Conservation (phyloP, 805 yeast species). For the Ogataea trehalophila region DNA sequence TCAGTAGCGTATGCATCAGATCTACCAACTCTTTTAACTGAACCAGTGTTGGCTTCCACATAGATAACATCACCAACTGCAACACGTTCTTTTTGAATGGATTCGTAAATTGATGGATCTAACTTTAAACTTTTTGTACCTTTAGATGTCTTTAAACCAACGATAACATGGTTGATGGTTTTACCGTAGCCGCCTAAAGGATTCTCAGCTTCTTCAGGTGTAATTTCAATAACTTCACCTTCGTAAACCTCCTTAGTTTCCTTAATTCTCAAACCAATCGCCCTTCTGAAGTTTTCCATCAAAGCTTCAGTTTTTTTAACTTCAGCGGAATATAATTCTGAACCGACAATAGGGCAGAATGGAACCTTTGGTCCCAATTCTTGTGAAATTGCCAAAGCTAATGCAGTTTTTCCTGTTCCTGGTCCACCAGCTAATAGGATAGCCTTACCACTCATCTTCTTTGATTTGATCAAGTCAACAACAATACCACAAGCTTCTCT, state of each 20-base stretch:
- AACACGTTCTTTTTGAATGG: slow-evolving; percentile 90
- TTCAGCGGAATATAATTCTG: slow-evolving; percentile 89
- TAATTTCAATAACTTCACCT: slow-evolving; percentile 97
- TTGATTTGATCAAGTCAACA: slow-evolving; percentile 87
- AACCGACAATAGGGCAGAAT: slow-evolving; percentile 91
- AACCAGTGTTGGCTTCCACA: slow-evolving; percentile 93
- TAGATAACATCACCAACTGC: slow-evolving; percentile 96
- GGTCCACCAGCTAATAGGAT: slow-evolving; percentile 97
- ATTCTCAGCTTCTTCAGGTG: slow-evolving; percentile 79
- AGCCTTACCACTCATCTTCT: slow-evolving; percentile 95
- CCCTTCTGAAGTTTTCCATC: slow-evolving; percentile 93
- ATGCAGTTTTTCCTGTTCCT: slow-evolving; percentile 97
- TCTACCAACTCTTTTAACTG: slow-evolving; percentile 90
- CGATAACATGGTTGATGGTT: slow-evolving; percentile 70
- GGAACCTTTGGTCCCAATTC: slow-evolving; percentile 77
- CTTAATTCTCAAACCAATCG: slow-evolving; percentile 91
- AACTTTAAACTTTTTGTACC: slow-evolving; percentile 95
- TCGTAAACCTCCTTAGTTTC: slow-evolving; percentile 97
- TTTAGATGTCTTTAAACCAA: slow-evolving; percentile 95
- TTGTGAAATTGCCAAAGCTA: slow-evolving; percentile 89
- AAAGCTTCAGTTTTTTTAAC: slow-evolving; percentile 93
- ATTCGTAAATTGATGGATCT: slow-evolving; percentile 97
- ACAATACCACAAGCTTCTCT: slow-evolving; percentile 95
- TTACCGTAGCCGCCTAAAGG: slow-evolving; percentile 88
- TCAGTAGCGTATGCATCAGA: slow-evolving; percentile 95